Evolutionary conservation across 1,139 yeast species (phyloP), one percentile per base, ranked within the genome.

Genomic region (Hemisphaericaspora xylofermentans): DNA sequence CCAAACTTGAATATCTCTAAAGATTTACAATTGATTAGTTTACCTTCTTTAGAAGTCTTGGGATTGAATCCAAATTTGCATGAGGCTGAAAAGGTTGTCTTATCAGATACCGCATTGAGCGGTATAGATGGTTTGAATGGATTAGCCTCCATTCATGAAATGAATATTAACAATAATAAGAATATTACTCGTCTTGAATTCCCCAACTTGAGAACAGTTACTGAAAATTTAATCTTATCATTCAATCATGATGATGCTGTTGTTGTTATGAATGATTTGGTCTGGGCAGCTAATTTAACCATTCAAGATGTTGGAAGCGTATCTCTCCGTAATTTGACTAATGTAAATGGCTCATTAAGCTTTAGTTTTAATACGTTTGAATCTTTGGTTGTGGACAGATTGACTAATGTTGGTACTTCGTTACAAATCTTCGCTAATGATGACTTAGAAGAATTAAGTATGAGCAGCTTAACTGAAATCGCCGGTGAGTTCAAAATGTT

Each of bases 81-180:
- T 33, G 58, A 57, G 40, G 73, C 69, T 36, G 53, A 57, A 39
- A 52, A 56, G 43, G 59, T 72, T 44, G 62, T 63, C 39, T 54
- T 72, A 42, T 66, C 74, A 39, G 76, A 72, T 54, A 72, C 78
- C 38, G 76, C 76, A 21, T 62, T 72, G 45, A 55, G 63, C 46
- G 52, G 66, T 37, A 59, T 71, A 50, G 60, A 61, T 46, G 70
- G 70, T 34, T 65, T 72, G 46, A 53, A 65, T 50, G 52, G 64
- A 51, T 58, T 66, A 53, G 52, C 55, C 44, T 51, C 64, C 39
- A 60, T 71, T 43, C 66, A 61, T 34, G 55, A 60, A 43, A 66
- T 72, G 58, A 59, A 71, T 54, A 57, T 72, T 48, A 70, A 71
- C 60, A 71, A 71, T 57, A 72, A 72, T 63, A 71, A 71, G 51